Evolutionary conservation across 1,284 basidiomycete genomes (phyloP), one percentile per base, ranked within the genome.

Genomic region (Malassezia globosa): DNA sequence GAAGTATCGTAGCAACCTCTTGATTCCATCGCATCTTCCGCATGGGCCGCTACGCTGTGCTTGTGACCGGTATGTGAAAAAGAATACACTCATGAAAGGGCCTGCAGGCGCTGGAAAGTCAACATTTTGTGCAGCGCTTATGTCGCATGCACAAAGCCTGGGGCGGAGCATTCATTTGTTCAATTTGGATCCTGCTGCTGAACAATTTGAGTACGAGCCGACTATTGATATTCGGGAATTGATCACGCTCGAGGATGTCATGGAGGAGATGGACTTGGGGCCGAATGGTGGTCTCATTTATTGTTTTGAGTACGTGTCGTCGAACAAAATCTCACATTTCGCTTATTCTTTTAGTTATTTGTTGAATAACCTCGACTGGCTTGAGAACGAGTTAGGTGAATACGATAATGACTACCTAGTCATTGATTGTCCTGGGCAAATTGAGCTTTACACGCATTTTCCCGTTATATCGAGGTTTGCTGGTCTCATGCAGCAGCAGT

Each of bases 51-150:
- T 65, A 65, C 38, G 63, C 63, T 5, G 56, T 65, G 14, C 48
- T 65, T 18, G 63, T 65, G 24, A 46, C 45, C 16, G 54, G 54
- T 55, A 31, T 26, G 54, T 42, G 23, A 2, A 23, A 7, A 19
- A 16, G 14, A 27, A 24, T 11, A 18, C 18, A 26, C 2, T 19
- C n/a, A 39, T 31, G 7, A 51, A 84, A 47, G 88, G 88, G 26
- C 92, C 94, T 42, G 94, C 94, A 0, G 94, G 94, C 34, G 88
- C 92, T 6, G 94, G 94, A 54, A 99, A 99, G 76, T 89, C 89
- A 0, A 97, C 94, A 0, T 94, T 99, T 69, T 86, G 86, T 66
- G 77, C 80, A 3, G 81, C 88, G 0, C 81, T 97, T 62, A 80
- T 97, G 54, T 89, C 87, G 2, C 92, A 97, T 75, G 82, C 96